Percentiles rank a stretch among this genome's conserved stretches.
Evolutionary conservation across 2,329 filamentous ascomycete species (phyloP).

Genomic region (Domatiomyces catenatus): DNA sequence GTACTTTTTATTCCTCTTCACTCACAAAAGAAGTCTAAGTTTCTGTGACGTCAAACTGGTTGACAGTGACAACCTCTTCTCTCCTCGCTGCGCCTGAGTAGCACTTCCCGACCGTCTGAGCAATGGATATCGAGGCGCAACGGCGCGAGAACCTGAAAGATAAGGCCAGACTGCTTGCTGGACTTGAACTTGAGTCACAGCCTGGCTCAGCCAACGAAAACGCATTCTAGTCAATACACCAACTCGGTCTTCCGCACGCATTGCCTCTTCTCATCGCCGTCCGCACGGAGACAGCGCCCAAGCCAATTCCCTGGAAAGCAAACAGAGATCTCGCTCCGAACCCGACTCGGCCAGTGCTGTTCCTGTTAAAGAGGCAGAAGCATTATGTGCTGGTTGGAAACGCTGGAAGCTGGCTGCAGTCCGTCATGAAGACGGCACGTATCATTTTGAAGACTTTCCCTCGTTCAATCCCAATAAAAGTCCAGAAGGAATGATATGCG

Average conservation of each 20-base stretch:
- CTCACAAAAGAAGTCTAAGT: background rate
- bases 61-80: background rate
- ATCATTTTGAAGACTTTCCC: conserved; percentile 32
- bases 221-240: conserved; percentile 20
- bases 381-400: conserved; percentile 26
- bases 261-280: conserved; percentile 25
- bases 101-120: background rate
- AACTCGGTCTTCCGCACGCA: conserved; percentile 33
- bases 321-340: conserved; percentile 1
- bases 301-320: background rate
- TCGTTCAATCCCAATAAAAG: conserved; percentile 39
- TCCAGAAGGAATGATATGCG: conserved; percentile 36
- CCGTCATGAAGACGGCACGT: conserved; percentile 27
- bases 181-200: conserved; percentile 29
- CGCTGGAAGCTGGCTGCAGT: conserved; percentile 29
- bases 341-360: conserved; percentile 7
- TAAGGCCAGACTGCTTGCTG: conserved; percentile 34
- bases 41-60: background rate
- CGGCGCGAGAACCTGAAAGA: conserved; percentile 35
- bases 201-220: conserved; percentile 19
- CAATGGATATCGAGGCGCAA: conserved; percentile 29
- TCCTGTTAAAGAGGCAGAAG: conserved; percentile 11
- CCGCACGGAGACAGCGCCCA: conserved; percentile 9
- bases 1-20: background rate
- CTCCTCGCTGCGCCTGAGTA: background rate